Conservation (phyloP, 805 yeast species). For the Ogataea haglerorum region DNA sequence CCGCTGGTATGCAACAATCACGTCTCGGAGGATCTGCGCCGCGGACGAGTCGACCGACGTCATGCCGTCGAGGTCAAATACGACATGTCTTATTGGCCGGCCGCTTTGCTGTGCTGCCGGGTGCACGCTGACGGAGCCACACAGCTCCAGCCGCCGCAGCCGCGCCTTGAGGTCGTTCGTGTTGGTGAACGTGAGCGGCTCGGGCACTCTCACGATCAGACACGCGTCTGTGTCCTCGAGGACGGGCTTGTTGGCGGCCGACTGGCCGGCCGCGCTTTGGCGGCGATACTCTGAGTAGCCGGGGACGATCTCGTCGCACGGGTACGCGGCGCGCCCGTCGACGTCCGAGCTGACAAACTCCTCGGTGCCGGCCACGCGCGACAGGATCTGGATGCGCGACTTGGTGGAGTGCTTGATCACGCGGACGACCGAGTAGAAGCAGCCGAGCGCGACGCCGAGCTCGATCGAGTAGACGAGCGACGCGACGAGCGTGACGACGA, state of each 20-base stretch:
- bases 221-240: constrained; percentile 61
- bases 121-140: constrained; percentile 71
- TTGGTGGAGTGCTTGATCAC: constrained; percentile 77
- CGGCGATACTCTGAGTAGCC: constrained; percentile 8
- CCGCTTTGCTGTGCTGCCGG: constrained; percentile 46
- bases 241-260: not conserved
- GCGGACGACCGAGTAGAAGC: constrained; percentile 71
- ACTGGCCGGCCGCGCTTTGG: not conserved
- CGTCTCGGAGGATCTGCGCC: constrained; percentile 62
- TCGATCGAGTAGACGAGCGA: constrained; percentile 79
- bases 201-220: constrained; percentile 76
- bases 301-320: constrained; percentile 8
- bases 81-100: constrained; percentile 49
- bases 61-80: constrained; percentile 82
- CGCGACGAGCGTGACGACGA: constrained; percentile 57
- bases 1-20: constrained; percentile 52
- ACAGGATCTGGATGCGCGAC: constrained; percentile 81
- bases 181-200: constrained; percentile 86
- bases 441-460: constrained; percentile 86
- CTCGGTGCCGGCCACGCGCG: constrained; percentile 59
- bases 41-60: constrained; percentile 77
- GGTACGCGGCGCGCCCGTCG: constrained; percentile 22
- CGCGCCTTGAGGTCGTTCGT: constrained; percentile 70
- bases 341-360: constrained; percentile 72
- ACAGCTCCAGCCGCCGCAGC: constrained; percentile 65